Base-by-base conservation (phyloP, 495 filamentous ascomycete genomes). In the Emericellopsis terricola region DNA sequence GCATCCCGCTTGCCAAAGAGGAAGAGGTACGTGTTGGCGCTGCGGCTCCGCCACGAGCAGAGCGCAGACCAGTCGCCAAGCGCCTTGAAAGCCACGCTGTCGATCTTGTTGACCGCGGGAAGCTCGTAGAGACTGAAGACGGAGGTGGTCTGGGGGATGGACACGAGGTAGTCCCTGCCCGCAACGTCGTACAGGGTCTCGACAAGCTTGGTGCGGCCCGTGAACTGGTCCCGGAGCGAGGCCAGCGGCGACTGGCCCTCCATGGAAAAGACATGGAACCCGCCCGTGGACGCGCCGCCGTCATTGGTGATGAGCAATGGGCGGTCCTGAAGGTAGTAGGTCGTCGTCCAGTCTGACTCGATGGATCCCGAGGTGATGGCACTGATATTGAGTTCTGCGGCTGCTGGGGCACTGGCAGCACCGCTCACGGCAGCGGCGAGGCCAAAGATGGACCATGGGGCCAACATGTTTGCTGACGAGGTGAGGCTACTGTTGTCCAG, bases 21-120 rank as follows among this genome's bases (percentile, higher is more conserved):
- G 39, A 46, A 54, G 8, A 55, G 31, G 29, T 54, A 53, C n/a
- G 51, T 48, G 16, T 53, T 40, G 15, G 40, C 44, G 13, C 41
- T 44, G 17, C 38, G 39, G 18, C 43, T 47, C 36, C 36, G 46
- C 51, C 44, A 53, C 26, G 41, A 28, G 34, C 52, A 55, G 28
- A 50, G 45, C 4, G 48, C 51, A 21, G 48, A 48, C 39, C 47
- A 53, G 35, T 53, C 52, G 0, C 50, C 48, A 28, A 47, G 36
- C 14, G 48, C 43, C 20, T 36, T 49, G 24, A 44, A 16, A 4
- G 44, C 26, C 16, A 51, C 38, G 21, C 44, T 41, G 8, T 35
- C 34, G 23, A 42, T 39, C 29, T 47, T 30, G 21, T 46, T 31
- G 1, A 38, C 27, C 2, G 36, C 38, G 15, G 19, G 40, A 15